phyloP scores from a whole-genome alignment of 164 flowering plant genomes.

The Aristolochia contorta region DNA sequence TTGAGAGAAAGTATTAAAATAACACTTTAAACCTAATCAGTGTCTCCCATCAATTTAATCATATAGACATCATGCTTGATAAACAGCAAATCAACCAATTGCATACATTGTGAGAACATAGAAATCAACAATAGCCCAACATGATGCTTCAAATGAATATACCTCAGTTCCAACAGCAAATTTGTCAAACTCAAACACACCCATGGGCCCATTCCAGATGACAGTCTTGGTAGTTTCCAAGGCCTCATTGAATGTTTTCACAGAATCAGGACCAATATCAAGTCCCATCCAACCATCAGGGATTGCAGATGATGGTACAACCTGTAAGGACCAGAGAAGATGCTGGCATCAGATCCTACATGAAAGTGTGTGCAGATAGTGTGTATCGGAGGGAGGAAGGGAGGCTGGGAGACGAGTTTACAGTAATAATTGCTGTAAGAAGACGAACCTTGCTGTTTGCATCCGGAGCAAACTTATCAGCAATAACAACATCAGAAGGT shows the following conservation, averaged over 20 bases:
- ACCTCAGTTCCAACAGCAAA: conserved; percentile 88
- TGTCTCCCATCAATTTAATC: too few species aligned
- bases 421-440: background rate
- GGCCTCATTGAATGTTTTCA: conserved; percentile 51
- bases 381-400: too few species aligned
- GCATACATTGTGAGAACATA: too few species aligned
- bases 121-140: too few species aligned
- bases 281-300: conserved; percentile 90
- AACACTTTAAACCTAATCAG: too few species aligned
- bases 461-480: conserved; percentile 81
- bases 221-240: conserved; percentile 60
- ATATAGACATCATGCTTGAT: too few species aligned
- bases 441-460: conserved; percentile 64
- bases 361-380: too few species aligned
- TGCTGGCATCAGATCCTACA: background rate
- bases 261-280: conserved; percentile 70
- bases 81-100: too few species aligned
- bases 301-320: conserved; percentile 50
- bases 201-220: conserved; percentile 91
- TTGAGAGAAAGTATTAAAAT: too few species aligned
- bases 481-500: conserved; percentile 79
- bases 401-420: too few species aligned
- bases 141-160: conserved; percentile 1
- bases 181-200: conserved; percentile 83
- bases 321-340: conserved; percentile 22